phyloP scores from a whole-genome alignment of 1,139 yeast species.

The Kodamaea fungicola region DNA sequence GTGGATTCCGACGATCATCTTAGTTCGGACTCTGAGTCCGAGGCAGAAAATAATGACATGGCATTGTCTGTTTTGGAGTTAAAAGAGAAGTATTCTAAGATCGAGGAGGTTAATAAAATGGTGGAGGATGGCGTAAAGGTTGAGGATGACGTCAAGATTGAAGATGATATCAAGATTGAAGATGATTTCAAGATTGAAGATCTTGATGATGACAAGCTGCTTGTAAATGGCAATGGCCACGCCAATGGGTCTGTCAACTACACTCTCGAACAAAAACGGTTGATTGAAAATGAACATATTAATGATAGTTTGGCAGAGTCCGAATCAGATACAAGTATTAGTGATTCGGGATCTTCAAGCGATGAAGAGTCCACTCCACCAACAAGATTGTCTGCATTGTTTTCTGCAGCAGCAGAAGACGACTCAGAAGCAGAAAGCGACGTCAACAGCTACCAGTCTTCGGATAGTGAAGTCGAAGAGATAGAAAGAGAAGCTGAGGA shows the following conservation, averaged over 20 bases:
- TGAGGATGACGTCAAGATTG: background rate
- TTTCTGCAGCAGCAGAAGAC: conserved; percentile 7
- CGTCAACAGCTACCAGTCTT: no score
- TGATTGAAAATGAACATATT: conserved; percentile 21
- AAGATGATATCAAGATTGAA: conserved; percentile 14
- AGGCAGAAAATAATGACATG: conserved; percentile 20
- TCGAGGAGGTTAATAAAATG: conserved; percentile 10
- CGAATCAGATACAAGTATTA: conserved; percentile 15
- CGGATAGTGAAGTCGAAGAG: conserved; percentile 14
- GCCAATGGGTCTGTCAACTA: conserved; percentile 21
- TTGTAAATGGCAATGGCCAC: conserved; percentile 31
- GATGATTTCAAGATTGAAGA: conserved; percentile 13
- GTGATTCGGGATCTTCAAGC: background rate
- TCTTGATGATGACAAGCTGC: conserved; percentile 21
- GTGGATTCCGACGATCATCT: conserved; percentile 16
- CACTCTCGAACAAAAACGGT: conserved; percentile 31
- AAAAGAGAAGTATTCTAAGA: conserved; percentile 56
- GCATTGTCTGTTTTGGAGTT: conserved; percentile 64
- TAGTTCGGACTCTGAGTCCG: conserved; percentile 6
- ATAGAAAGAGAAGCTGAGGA: conserved; percentile 10
- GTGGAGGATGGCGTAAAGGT: background rate
- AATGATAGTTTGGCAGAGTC: conserved; percentile 21
- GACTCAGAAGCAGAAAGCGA: conserved; percentile 5
- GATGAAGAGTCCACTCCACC: conserved; percentile 13
- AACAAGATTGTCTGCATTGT: conserved; percentile 1